These are phyloP conservation scores for Artemisia tridentata DNA, from an alignment of 129 eudicot genomes.

Conservation along the genomic window DNA sequence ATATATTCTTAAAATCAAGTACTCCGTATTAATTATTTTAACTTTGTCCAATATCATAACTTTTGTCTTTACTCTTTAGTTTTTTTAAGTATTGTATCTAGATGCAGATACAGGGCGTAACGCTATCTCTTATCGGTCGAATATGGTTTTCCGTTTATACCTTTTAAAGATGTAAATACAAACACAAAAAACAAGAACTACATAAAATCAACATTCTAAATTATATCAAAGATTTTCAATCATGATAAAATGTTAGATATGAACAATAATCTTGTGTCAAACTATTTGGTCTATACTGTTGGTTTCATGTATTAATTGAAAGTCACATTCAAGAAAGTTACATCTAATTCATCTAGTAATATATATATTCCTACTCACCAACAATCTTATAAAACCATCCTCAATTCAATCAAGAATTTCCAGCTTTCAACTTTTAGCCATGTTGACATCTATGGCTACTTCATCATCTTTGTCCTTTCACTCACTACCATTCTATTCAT, in stretches of 20 bases:
- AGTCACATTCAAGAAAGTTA: not conserved
- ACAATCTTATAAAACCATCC: not conserved
- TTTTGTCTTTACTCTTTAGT: too few species aligned
- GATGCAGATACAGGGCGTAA: too few species aligned
- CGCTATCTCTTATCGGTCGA: not conserved
- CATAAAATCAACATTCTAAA: too few species aligned
- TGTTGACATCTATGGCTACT: slow-evolving; percentile 36
- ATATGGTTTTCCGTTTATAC: not conserved
- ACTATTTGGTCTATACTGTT: too few species aligned
- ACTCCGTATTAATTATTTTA: too few species aligned
- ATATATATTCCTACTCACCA: not conserved
- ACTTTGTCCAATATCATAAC: too few species aligned
- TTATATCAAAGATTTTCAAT: too few species aligned
- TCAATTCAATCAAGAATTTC: slow-evolving; percentile 5
- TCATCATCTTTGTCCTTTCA: slow-evolving; percentile 39
- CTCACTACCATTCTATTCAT: slow-evolving; percentile 30
- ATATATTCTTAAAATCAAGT: too few species aligned
- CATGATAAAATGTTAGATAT: too few species aligned
- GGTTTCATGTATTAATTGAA: too few species aligned
- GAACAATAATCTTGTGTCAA: too few species aligned
- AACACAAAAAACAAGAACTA: slow-evolving; percentile 1
- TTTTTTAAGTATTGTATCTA: too few species aligned
- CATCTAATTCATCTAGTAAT: not conserved
- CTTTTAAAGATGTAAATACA: not conserved
- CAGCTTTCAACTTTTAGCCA: slow-evolving; percentile 3